Evolutionary conservation across 2,329 filamentous ascomycete species (phyloP).

Genomic region (Hirsutella minnesotensis): DNA sequence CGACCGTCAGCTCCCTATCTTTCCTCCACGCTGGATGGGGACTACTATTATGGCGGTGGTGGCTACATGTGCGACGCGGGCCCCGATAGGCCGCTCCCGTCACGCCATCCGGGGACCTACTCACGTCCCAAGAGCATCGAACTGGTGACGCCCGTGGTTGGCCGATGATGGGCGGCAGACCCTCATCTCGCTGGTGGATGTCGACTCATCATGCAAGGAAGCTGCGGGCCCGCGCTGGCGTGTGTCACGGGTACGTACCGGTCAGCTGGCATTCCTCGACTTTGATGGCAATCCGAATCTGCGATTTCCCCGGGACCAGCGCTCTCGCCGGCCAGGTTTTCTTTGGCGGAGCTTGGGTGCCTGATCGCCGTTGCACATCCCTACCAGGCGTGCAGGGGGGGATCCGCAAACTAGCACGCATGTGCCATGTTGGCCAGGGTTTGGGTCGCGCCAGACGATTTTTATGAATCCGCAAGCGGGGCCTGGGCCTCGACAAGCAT

Average conservation of each 20-base stretch:
- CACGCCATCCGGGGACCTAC: conserved; percentile 40
- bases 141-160: conserved; percentile 47
- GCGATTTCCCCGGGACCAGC: too few relatives aligned
- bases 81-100: conserved; percentile 44
- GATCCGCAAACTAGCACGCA: background rate
- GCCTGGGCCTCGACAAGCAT: background rate
- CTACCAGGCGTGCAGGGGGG: background rate
- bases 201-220: background rate
- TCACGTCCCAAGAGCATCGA: conserved; percentile 51
- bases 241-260: background rate
- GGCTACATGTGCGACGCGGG: conserved; percentile 19
- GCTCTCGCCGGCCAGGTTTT: too few relatives aligned
- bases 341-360: background rate
- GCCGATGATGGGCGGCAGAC: conserved; percentile 28
- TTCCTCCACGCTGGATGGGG: conserved; percentile 39
- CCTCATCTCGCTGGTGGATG: background rate
- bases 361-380: background rate
- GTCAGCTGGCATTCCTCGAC: background rate
- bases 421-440: background rate
- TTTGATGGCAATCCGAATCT: background rate
- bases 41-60: conserved; percentile 22
- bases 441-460: background rate
- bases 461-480: background rate
- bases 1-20: conserved; percentile 26
- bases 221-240: background rate